A percentile compares a stretch with the other conserved stretches of the same genome.
phyloP scores from a whole-genome alignment of 257 asterid species.

The Forsythia viridissima region DNA sequence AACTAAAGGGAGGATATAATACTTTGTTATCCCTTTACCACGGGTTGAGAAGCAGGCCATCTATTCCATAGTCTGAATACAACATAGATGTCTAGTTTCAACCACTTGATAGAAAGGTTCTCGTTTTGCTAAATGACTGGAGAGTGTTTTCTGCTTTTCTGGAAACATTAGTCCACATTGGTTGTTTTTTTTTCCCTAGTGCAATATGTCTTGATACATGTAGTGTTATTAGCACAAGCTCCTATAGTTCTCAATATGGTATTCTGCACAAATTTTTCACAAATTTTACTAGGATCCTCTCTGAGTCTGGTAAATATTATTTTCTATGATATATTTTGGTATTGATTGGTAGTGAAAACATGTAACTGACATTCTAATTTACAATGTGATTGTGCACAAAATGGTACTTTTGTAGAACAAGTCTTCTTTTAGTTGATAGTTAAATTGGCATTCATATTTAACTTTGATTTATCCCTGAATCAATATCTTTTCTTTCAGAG shows the following conservation, averaged over 20 bases:
- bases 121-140: too few species aligned
- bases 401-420: not conserved
- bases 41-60: not conserved
- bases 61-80: not conserved
- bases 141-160: too few species aligned
- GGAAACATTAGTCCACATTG: too few species aligned
- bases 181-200: not conserved
- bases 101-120: not conserved
- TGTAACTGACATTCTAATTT: not conserved
- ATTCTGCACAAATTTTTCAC: not conserved
- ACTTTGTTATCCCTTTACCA: not conserved
- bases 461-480: conserved; percentile 23
- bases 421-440: conserved; percentile 2
- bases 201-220: not conserved
- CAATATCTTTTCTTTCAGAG: conserved; percentile 60
- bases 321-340: not conserved
- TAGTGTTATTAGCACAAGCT: too few species aligned
- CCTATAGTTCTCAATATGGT: not conserved
- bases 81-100: not conserved
- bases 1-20: too few species aligned
- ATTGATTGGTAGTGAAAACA: not conserved
- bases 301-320: not conserved
- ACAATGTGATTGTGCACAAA: not conserved
- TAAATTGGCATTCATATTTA: not conserved
- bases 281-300: not conserved